Percentiles rank a stretch among this genome's conserved stretches.
These are phyloP conservation scores for Suhomyces maxii DNA, from an alignment of 1,139 yeast genomes.

Conservation along the genomic window DNA sequence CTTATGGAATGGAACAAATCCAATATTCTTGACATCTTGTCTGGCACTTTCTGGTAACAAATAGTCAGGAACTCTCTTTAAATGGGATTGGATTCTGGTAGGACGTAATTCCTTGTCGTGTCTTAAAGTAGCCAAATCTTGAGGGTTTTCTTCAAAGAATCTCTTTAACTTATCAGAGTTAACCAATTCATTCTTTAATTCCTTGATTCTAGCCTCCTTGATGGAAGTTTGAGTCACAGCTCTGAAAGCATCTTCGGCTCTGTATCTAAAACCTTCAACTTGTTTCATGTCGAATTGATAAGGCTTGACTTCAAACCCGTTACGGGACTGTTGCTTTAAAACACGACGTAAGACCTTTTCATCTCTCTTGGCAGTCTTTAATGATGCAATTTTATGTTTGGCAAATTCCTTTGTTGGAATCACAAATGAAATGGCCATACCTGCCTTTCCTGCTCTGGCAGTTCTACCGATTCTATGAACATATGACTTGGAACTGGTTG, in stretches of 20 bases:
- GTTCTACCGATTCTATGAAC: slow-evolving; percentile 97
- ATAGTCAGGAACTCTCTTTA: slow-evolving; percentile 91
- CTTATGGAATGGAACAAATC: slow-evolving; percentile 78
- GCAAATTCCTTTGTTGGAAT: slow-evolving; percentile 84
- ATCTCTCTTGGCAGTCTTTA: slow-evolving; percentile 73
- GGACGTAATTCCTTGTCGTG: slow-evolving; percentile 91
- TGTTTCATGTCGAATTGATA: slow-evolving; percentile 91
- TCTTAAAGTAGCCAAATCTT: slow-evolving; percentile 81
- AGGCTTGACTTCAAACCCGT: slow-evolving; percentile 74
- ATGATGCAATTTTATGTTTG: slow-evolving; percentile 79
- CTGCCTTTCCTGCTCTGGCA: slow-evolving; percentile 95
- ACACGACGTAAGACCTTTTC: slow-evolving; percentile 82
- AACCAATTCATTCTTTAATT: slow-evolving; percentile 81
- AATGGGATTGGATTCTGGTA: slow-evolving; percentile 76
- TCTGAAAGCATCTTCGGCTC: slow-evolving; percentile 96
- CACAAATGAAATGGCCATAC: slow-evolving; percentile 92
- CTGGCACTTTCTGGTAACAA: slow-evolving; percentile 82
- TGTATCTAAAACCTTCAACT: slow-evolving; percentile 92
- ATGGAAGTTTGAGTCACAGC: slow-evolving; percentile 88
- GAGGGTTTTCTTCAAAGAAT: slow-evolving; percentile 98
- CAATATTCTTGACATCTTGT: slow-evolving; percentile 56
- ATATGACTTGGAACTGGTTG: slow-evolving; percentile 85
- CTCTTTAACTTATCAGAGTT: slow-evolving; percentile 89
- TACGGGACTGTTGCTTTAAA: slow-evolving; percentile 70
- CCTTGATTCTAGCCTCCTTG: slow-evolving; percentile 92